Evolutionary conservation across 441 rosid species (phyloP), one percentile per base, ranked within the genome.

Genomic region (Sinapis alba): DNA sequence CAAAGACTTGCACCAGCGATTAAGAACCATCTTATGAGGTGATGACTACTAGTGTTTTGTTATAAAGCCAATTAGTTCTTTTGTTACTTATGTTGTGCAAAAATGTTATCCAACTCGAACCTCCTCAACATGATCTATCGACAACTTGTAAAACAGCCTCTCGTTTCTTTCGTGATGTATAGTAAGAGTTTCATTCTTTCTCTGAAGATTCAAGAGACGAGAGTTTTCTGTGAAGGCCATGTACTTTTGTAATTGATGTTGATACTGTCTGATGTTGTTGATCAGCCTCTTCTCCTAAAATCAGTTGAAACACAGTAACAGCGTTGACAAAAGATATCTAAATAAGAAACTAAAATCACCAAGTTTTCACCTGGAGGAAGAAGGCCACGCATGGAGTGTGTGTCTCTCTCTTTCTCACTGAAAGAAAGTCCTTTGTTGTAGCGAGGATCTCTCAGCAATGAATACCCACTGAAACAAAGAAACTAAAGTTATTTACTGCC

Each of bases 351-450:
- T 6, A 53, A 61, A 16, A 51, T 15, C 10, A 53, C 19, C 62
- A 75, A 41, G 61, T 23, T 57, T 63, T n/a, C 83, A 38, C 80
- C 63, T 7, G 98, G 97, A 54, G 98, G 98, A 10, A 94, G 86
- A 77, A 94, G 93, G 67, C 98, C 97, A 54, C 91, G 87, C 86
- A 94, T 74, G 87, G 90, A 94, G 80, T 90, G 97, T 4, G 94
- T 83, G 75, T 90, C 90, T 71, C 99, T 88, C 72, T 94, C 99
- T 75, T 82, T 82, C 79, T 90, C 94, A 36, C 84, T 86, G 80
- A 92, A 94, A 47, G 96, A 89, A 77, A 92, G 94, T 72, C 99
- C 99, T 47, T 36, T 36, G 43, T 36, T 36, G 43, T 36, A 36
- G 47, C 72, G 98, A 56, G 98, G 99, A 86, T 94, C 98, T 76